Evolutionary conservation across 192 early-diverging fungal genomes (phyloP).

Genomic region (Linderina pennispora): DNA sequence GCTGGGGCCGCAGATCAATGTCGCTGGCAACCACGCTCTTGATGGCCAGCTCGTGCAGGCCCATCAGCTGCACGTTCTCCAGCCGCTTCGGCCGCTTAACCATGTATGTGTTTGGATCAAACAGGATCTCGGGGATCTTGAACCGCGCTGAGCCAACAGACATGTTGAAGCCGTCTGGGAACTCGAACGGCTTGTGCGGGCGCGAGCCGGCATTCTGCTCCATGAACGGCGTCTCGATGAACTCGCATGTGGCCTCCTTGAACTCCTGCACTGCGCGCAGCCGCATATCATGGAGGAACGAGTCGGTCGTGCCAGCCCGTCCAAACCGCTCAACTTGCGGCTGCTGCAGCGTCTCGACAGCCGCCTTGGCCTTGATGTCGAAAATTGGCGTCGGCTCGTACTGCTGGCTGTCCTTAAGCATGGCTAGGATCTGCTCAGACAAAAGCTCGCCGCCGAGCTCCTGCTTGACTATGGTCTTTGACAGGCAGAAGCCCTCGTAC

Average conservation of each 20-base stretch:
- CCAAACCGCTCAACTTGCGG: slow-evolving; percentile 41
- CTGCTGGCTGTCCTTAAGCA: slow-evolving; percentile 52
- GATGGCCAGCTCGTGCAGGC: slow-evolving; percentile 69
- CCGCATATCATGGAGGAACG: slow-evolving; percentile 70
- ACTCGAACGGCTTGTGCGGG: slow-evolving; percentile 86
- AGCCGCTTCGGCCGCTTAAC: slow-evolving; percentile 19
- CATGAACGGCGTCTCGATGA: slow-evolving; percentile 41
- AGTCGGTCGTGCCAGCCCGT: slow-evolving; percentile 19
- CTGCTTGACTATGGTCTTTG: slow-evolving; percentile 67
- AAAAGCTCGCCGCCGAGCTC: slow-evolving; percentile 78
- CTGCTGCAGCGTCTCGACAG: slow-evolving; percentile 65
- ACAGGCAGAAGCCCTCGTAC: slow-evolving; percentile 92
- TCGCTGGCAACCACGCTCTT: slow-evolving; percentile 75
- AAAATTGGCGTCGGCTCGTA: slow-evolving; percentile 79
- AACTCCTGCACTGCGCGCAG: slow-evolving; percentile 81
- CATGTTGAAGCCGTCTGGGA: slow-evolving; percentile 90
- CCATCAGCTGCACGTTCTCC: slow-evolving; percentile 23
- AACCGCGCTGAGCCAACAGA: slow-evolving; percentile 76
- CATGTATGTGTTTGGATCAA: slow-evolving; percentile 66
- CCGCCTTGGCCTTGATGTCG: slow-evolving; percentile 65
- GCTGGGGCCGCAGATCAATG: slow-evolving; percentile 74
- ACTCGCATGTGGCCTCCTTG: slow-evolving; percentile 90
- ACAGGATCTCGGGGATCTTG: slow-evolving; percentile 78
- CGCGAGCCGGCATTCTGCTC: slow-evolving; percentile 41
- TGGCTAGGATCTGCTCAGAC: slow-evolving; percentile 64